Evolutionary conservation across 1,284 basidiomycete species (phyloP).

Genomic region (Schizophyllum amplum): DNA sequence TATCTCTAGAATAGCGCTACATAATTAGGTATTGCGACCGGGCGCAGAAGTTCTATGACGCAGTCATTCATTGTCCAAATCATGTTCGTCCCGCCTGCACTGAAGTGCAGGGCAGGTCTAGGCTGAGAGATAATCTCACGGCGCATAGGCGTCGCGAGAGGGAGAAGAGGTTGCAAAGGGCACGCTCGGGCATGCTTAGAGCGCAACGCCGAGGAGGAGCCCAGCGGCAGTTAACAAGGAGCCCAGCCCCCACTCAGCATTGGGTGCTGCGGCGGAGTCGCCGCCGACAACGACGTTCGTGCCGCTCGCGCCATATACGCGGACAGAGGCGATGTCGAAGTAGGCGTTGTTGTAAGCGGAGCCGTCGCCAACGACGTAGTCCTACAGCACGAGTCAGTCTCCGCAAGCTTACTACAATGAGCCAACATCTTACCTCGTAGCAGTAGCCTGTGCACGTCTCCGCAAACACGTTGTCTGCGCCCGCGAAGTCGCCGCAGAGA

Average conservation of each 20-base stretch:
- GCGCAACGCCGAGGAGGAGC: background rate
- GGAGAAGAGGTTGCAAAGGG: too few relatives aligned
- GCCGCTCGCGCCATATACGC: constrained; percentile 39
- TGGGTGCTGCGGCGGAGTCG: background rate
- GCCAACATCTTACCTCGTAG: constrained; percentile 43
- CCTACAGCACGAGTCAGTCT: constrained; percentile 13
- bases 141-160: too few relatives aligned
- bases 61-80: too few relatives aligned
- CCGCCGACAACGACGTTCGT: constrained; percentile 14
- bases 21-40: too few relatives aligned
- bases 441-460: constrained; percentile 60
- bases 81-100: too few relatives aligned
- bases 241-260: background rate
- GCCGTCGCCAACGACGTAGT: constrained; percentile 64
- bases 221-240: background rate
- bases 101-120: too few relatives aligned
- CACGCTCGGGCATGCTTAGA: too few relatives aligned
- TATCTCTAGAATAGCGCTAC: too few relatives aligned
- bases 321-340: constrained; percentile 64
- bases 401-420: too few relatives aligned
- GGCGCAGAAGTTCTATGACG: too few relatives aligned
- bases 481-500: constrained; percentile 58
- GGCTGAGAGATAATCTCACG: too few relatives aligned
- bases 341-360: constrained; percentile 64
- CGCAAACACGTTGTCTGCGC: constrained; percentile 42